These are phyloP conservation scores for Phytophthora foliorum DNA, from an alignment of 352 stramenopile genomes.

Conservation along the genomic window DNA sequence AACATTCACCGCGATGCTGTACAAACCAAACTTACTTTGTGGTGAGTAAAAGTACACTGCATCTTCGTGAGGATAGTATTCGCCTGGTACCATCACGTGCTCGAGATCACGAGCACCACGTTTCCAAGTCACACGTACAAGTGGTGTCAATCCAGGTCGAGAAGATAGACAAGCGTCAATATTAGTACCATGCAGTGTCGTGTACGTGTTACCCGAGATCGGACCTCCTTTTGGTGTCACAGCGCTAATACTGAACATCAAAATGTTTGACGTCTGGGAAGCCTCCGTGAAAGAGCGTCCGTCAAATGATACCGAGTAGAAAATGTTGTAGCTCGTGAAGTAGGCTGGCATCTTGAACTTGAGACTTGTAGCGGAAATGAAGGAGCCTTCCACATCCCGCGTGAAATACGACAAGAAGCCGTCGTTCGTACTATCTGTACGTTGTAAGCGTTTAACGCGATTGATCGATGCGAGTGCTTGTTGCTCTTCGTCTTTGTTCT, in stretches of 20 bases:
- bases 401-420: slow-evolving; percentile 56
- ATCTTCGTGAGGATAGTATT: slow-evolving; percentile 73
- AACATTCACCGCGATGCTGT: slow-evolving; percentile 69
- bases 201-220: slow-evolving; percentile 79
- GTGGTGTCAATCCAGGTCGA: slow-evolving; percentile 31
- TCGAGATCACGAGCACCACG: slow-evolving; percentile 69
- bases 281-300: slow-evolving; percentile 55
- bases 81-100: slow-evolving; percentile 56
- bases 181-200: slow-evolving; percentile 65
- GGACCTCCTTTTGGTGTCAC: slow-evolving; percentile 68
- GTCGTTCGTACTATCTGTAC: slow-evolving; percentile 23
- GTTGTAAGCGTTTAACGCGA: slow-evolving; percentile 31
- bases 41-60: slow-evolving; percentile 81
- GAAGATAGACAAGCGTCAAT: slow-evolving; percentile 60
- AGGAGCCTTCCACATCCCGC: slow-evolving; percentile 48
- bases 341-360: slow-evolving; percentile 52
- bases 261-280: slow-evolving; percentile 38
- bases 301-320: slow-evolving; percentile 74
- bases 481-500: slow-evolving; percentile 36
- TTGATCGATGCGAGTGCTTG: slow-evolving; percentile 50
- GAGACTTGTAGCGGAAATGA: slow-evolving; percentile 52
- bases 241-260: slow-evolving; percentile 64
- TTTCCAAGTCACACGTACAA: slow-evolving; percentile 70
- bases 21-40: slow-evolving; percentile 78
- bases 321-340: slow-evolving; percentile 72